A percentile compares a stretch with the other conserved stretches of the same genome.
phyloP scores from a whole-genome alignment of 176 grass and related monocot species.

The Rhynchospora tenuis region DNA sequence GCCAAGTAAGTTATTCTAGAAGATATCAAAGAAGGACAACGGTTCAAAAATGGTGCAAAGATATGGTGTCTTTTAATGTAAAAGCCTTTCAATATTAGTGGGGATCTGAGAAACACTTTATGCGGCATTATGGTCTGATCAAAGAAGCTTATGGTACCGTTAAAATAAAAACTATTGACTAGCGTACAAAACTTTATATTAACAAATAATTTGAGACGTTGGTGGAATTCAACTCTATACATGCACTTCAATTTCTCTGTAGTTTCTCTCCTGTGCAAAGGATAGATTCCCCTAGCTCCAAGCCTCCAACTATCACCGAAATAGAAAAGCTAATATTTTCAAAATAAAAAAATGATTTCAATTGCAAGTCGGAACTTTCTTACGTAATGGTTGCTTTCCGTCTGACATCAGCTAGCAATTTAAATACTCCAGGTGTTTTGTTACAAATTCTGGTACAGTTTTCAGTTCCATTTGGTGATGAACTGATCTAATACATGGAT shows the following conservation, averaged over 20 bases:
- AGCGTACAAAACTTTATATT: background rate
- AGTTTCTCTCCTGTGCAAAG: background rate
- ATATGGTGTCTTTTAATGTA: background rate
- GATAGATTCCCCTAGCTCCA: background rate
- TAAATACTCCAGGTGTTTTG: too few species aligned
- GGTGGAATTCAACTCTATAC: background rate
- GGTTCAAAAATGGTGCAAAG: background rate
- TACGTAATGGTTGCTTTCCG: too few species aligned
- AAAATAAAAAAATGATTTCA: background rate
- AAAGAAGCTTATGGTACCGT: background rate
- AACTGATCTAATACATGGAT: too few species aligned
- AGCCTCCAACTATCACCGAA: background rate
- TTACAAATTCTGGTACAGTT: too few species aligned
- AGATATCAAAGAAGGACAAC: background rate
- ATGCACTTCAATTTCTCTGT: background rate
- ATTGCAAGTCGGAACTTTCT: too few species aligned
- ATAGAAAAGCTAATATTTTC: background rate
- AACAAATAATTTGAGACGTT: background rate
- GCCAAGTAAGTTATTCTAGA: background rate
- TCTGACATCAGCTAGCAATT: too few species aligned
- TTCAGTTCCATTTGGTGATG: too few species aligned
- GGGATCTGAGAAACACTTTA: background rate
- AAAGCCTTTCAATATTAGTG: background rate
- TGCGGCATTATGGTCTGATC: background rate
- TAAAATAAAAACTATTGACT: background rate